phyloP scores from a whole-genome alignment of 2,329 filamentous ascomycete genomes.

The Mycogone perniciosa region DNA sequence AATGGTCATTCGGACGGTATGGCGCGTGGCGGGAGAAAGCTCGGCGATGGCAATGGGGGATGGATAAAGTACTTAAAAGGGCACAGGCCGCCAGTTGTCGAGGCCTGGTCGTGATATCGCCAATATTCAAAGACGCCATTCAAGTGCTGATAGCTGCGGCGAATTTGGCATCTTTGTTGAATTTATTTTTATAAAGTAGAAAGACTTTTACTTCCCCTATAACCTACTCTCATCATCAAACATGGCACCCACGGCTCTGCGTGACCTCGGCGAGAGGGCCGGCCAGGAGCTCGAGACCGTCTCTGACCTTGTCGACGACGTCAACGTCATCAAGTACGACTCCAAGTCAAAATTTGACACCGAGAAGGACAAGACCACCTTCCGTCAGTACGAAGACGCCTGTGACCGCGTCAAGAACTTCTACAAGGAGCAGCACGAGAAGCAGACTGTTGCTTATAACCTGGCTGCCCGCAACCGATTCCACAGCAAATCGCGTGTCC shows the following conservation, averaged over 20 bases:
- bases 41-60: background rate
- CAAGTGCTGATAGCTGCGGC: background rate
- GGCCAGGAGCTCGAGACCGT: conserved; percentile 39
- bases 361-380: conserved; percentile 71
- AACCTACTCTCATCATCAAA: background rate
- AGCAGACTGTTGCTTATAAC: conserved; percentile 80
- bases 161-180: background rate
- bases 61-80: conserved; percentile 4
- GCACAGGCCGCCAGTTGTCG: background rate
- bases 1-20: background rate
- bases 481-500: conserved; percentile 51
- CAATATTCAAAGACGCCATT: too few relatives aligned
- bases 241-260: conserved; percentile 24
- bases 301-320: conserved; percentile 44
- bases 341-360: conserved; percentile 60
- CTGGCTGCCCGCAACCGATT: conserved; percentile 61
- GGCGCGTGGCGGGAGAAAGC: too few relatives aligned
- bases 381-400: conserved; percentile 77
- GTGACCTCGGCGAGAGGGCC: conserved; percentile 11
- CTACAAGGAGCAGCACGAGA: conserved; percentile 66
- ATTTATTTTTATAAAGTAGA: background rate
- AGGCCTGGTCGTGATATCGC: background rate
- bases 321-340: conserved; percentile 48
- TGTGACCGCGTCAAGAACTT: conserved; percentile 82
- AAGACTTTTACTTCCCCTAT: too few relatives aligned